Evolutionary conservation across 2,329 filamentous ascomycete species (phyloP), one percentile per base, ranked within the genome.

Genomic region (Penicillium sp.): DNA sequence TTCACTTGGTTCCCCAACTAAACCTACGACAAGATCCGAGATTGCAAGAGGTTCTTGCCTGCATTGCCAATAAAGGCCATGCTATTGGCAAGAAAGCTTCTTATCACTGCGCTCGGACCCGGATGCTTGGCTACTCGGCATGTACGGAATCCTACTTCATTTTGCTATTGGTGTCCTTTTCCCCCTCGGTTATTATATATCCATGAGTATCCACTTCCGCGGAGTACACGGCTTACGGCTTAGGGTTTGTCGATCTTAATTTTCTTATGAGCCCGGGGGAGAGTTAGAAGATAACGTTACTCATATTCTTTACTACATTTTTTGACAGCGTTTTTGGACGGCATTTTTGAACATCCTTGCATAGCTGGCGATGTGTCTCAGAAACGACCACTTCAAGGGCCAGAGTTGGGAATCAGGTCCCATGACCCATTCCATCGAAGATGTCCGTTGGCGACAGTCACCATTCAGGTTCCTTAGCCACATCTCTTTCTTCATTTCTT

Each of bases 51-150:
- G 44, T 49, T 50, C 60, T 56, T 55, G 53, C 49, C 53, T 50
- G 39, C 48, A 50, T 44, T 50, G 53, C 57, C 57, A 53, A 57
- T 47, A 53, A 50, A 52, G 26, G 47, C 57, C 50, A 47, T 18
- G 51, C n/a, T 18, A 57, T 61, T 59, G 60, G 45, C 56, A 61
- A 32, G 11, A 52, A 61, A 62, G 53, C 60, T 59, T 57, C 35
- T 61, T 37, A 13, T 37, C 20, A 47, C 53, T 20, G 9, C 34
- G 46, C 35, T 43, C 37, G 18, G 44, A 49, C 29, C 31, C 29
- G 7, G 18, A 43, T n/a, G 14, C 47, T 50, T 43, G 38, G 31
- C 16, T 11, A 14, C 14, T 24, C 22, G 32, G 16, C 24, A 31
- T 14, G 26, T 40, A 18, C 29, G 35, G 40, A 11, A 39, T 6